Evolutionary conservation across 805 yeast genomes (phyloP).

Genomic region (Candida schatavii): DNA sequence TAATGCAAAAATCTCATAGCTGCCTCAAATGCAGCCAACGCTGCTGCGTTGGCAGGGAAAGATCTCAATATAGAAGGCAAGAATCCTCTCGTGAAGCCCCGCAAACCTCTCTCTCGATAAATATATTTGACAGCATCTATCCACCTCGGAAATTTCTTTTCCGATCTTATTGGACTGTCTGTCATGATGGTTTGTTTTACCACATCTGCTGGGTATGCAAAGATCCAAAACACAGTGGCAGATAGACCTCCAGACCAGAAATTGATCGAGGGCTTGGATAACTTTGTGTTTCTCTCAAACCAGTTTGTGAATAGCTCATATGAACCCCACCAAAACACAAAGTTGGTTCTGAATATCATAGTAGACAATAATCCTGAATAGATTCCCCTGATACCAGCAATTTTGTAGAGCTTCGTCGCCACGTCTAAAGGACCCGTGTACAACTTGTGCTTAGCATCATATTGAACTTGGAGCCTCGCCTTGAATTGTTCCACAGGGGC

Average conservation of each 20-base stretch:
- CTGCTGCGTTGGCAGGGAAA: conserved; percentile 94
- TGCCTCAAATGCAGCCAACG: conserved; percentile 83
- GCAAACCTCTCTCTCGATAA: conserved; percentile 57
- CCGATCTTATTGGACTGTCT: conserved; percentile 56
- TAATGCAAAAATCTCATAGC: conserved; percentile 57
- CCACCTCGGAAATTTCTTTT: conserved; percentile 72
- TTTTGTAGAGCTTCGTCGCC: conserved; percentile 51
- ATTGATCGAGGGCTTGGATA: conserved; percentile 70
- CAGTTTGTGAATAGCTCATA: conserved; percentile 74
- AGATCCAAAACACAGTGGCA: conserved; percentile 84
- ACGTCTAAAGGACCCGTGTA: conserved; percentile 84
- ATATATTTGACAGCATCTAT: conserved; percentile 67
- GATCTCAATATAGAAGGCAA: conserved; percentile 76
- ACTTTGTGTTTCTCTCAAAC: conserved; percentile 59
- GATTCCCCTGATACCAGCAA: conserved; percentile 67
- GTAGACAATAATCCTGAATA: conserved; percentile 85
- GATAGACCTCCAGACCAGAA: conserved; percentile 92
- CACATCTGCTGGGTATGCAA: conserved; percentile 87
- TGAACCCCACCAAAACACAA: conserved; percentile 92
- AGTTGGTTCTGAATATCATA: conserved; percentile 82
- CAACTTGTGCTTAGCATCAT: conserved; percentile 64
- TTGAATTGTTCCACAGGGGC: conserved; percentile 91
- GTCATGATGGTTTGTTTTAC: conserved; percentile 84
- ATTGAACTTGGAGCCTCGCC: conserved; percentile 86
- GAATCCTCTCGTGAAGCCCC: conserved; percentile 79